Conservation (phyloP, 352 stramenopile genomes). For the Phytophthora boehmeriae region DNA sequence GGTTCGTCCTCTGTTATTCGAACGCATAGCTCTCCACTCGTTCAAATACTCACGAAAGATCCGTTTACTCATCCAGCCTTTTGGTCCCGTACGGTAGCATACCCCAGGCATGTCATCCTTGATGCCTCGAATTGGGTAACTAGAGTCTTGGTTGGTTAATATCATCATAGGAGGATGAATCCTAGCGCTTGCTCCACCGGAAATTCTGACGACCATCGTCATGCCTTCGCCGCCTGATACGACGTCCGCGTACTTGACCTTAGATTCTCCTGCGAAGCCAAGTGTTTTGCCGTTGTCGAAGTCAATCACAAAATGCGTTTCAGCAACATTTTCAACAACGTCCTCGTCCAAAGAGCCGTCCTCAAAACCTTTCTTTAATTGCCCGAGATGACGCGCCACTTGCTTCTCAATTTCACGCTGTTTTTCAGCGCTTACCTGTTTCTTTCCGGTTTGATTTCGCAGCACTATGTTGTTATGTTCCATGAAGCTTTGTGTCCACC, state of each 20-base stretch:
- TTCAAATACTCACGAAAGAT: neutral
- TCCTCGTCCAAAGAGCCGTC: neutral
- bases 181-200: neutral
- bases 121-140: conserved; percentile 8
- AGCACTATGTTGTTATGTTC: neutral
- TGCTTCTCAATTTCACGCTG: conserved; percentile 11
- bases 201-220: conserved; percentile 9
- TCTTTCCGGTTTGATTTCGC: neutral
- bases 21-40: too few relatives aligned
- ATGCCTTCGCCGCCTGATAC: neutral
- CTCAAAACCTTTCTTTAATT: conserved; percentile 30
- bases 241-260: conserved; percentile 1
- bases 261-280: neutral
- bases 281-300: too few relatives aligned
- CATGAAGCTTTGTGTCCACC: neutral
- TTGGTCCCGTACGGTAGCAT: conserved; percentile 12
- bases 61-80: conserved; percentile 8
- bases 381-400: conserved; percentile 26
- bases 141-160: neutral
- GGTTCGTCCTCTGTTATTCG: too few relatives aligned
- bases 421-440: neutral
- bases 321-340: conserved; percentile 2
- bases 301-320: conserved; percentile 10
- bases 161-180: conserved; percentile 17
- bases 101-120: neutral